phyloP scores from a whole-genome alignment of 257 asterid genomes.

The Cinchona pubescens region DNA sequence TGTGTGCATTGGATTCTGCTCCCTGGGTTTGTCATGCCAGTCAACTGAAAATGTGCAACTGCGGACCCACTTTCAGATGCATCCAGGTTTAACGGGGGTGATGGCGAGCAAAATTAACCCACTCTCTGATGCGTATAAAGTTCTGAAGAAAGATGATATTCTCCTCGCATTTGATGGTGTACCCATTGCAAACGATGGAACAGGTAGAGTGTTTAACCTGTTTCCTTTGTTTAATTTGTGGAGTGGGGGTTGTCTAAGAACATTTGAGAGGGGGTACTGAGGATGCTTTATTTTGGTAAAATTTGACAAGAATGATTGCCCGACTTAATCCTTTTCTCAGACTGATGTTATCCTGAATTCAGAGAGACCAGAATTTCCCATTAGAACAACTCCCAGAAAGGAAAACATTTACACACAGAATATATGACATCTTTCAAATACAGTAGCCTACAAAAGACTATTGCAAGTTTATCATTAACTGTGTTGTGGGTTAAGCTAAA shows the following conservation, averaged over 20 bases:
- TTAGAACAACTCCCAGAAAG: neutral
- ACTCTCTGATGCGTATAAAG: constrained; percentile 61
- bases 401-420: neutral
- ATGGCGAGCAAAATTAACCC: constrained; percentile 81
- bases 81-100: constrained; percentile 73
- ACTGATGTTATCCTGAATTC: neutral
- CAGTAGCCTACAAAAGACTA: too few relatives aligned
- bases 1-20: constrained; percentile 90
- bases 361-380: too few relatives aligned
- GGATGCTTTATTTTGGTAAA: neutral
- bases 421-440: too few relatives aligned
- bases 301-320: neutral
- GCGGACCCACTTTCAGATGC: constrained; percentile 68
- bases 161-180: constrained; percentile 88
- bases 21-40: constrained; percentile 91
- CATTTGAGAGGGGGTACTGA: neutral
- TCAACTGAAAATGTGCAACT: constrained; percentile 87
- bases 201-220: constrained; percentile 47
- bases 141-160: constrained; percentile 74
- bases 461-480: too few relatives aligned
- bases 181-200: constrained; percentile 90
- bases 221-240: neutral
- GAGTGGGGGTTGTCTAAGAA: neutral
- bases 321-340: neutral
- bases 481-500: too few relatives aligned